Percentiles rank a stretch among this genome's conserved stretches.
Evolutionary conservation across 2,329 filamentous ascomycete species (phyloP).

Genomic region (Curvularia eragrostidis): DNA sequence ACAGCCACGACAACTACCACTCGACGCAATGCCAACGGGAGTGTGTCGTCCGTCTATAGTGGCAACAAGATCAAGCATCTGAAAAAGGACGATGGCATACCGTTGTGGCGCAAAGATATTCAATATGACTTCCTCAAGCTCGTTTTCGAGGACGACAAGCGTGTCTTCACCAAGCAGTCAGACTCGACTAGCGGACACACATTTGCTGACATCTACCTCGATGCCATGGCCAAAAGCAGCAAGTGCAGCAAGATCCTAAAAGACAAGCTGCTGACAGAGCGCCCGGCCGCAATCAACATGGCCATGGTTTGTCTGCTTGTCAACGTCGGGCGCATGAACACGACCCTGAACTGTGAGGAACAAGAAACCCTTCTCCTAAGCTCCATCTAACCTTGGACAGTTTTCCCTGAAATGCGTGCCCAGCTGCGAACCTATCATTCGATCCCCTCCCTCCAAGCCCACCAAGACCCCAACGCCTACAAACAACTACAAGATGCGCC

Average conservation of each 20-base stretch:
- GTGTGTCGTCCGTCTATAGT: constrained; percentile 70
- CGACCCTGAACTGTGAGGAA: constrained; percentile 87
- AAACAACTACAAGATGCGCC: constrained; percentile 98
- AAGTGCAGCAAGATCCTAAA: constrained; percentile 99
- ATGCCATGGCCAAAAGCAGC: constrained; percentile 97
- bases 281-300: constrained; percentile 94
- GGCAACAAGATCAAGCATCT: constrained; percentile 82
- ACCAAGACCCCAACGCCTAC: constrained; percentile 93
- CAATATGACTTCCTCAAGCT: constrained; percentile 84
- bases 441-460: constrained; percentile 93
- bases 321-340: constrained; percentile 98
- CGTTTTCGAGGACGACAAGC: constrained; percentile 76
- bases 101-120: constrained; percentile 85
- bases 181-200: constrained; percentile 74
- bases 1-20: constrained; percentile 60
- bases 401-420: constrained; percentile 99
- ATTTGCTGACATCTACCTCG: constrained; percentile 96
- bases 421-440: constrained; percentile 97
- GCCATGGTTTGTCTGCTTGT: constrained; percentile 98
- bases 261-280: constrained; percentile 92
- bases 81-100: constrained; percentile 88
- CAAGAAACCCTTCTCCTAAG: background rate
- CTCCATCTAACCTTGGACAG: constrained; percentile 55
- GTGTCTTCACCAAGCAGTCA: constrained; percentile 91
- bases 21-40: constrained; percentile 68